phyloP scores from a whole-genome alignment of 495 filamentous ascomycete genomes.

The Physcia stellaris region DNA sequence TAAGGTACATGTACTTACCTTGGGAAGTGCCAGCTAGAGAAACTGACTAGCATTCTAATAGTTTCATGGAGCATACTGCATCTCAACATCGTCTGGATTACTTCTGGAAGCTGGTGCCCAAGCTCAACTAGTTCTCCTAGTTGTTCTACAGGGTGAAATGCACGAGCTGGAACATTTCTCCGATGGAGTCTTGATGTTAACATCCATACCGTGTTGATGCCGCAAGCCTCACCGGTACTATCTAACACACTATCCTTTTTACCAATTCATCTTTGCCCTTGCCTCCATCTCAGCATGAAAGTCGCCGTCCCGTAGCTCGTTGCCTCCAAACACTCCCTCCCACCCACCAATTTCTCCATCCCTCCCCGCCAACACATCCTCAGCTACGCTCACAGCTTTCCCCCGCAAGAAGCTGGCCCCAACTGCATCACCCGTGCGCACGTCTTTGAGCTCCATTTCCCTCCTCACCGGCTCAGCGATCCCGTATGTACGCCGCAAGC shows the following conservation, averaged over 20 bases:
- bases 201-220: too few relatives aligned
- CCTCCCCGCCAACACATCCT: slow-evolving; percentile 70
- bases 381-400: slow-evolving; percentile 41
- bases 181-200: too few relatives aligned
- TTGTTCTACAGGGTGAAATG: too few relatives aligned
- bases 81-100: too few relatives aligned
- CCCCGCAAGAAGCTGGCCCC: slow-evolving; percentile 31
- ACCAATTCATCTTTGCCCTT: slow-evolving; percentile 63
- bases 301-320: slow-evolving; percentile 15
- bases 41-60: too few relatives aligned
- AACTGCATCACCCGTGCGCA: slow-evolving; percentile 42
- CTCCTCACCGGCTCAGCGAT: slow-evolving; percentile 87
- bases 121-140: too few relatives aligned
- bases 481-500: slow-evolving; percentile 70
- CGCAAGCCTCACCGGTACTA: too few relatives aligned
- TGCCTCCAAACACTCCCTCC: slow-evolving; percentile 73
- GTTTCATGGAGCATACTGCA: too few relatives aligned
- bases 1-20: too few relatives aligned
- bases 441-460: slow-evolving; percentile 91
- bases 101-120: too few relatives aligned
- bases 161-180: too few relatives aligned
- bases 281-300: slow-evolving; percentile 93
- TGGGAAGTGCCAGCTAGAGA: too few relatives aligned
- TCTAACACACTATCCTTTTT: slow-evolving; percentile 11
- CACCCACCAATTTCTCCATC: slow-evolving; percentile 63